These are phyloP conservation scores for Phialophora macrospora DNA, from an alignment of 2,329 filamentous ascomycete species.

Conservation along the genomic window DNA sequence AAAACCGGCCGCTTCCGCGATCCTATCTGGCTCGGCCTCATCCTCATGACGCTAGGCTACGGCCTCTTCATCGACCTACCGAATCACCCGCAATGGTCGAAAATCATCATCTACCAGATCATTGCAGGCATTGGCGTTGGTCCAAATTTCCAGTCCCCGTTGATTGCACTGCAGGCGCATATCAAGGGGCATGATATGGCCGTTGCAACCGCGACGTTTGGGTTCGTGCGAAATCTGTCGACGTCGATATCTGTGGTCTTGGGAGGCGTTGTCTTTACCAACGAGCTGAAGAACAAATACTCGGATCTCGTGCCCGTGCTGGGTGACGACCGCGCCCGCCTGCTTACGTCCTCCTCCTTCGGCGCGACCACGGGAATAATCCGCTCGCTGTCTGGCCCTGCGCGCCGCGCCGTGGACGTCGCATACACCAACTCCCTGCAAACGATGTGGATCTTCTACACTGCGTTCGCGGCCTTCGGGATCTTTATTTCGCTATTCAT, in stretches of 20 bases:
- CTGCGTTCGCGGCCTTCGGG: slow-evolving; percentile 40
- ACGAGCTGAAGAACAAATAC: slow-evolving; percentile 45
- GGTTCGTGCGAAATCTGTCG: slow-evolving; percentile 60
- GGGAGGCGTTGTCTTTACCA: slow-evolving; percentile 55
- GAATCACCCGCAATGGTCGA: slow-evolving; percentile 58
- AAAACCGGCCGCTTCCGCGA: slow-evolving; percentile 71
- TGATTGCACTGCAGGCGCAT: slow-evolving; percentile 68
- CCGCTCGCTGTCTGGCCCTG: slow-evolving; percentile 40
- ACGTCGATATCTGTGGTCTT: slow-evolving; percentile 60
- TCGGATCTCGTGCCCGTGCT: slow-evolving; percentile 41
- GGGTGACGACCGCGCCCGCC: slow-evolving; percentile 40
- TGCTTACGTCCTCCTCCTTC: slow-evolving; percentile 45
- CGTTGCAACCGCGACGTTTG: slow-evolving; percentile 61
- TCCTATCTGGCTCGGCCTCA: slow-evolving; percentile 64
- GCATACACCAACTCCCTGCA: slow-evolving; percentile 45
- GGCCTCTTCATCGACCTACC: slow-evolving; percentile 67
- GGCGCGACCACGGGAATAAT: slow-evolving; percentile 45
- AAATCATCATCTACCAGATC: slow-evolving; percentile 61
- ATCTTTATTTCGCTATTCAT: slow-evolving; percentile 43
- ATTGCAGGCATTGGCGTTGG: slow-evolving; percentile 66
- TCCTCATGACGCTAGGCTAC: slow-evolving; percentile 66
- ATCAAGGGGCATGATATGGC: slow-evolving; percentile 65
- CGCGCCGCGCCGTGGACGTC: slow-evolving; percentile 41
- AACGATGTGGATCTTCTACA: slow-evolving; percentile 52
- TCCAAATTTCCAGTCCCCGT: slow-evolving; percentile 66